A percentile compares a stretch with the other conserved stretches of the same genome.
These are phyloP conservation scores for Acanthochlamys bracteata DNA, from an alignment of 106 monocot genomes.

Conservation along the genomic window DNA sequence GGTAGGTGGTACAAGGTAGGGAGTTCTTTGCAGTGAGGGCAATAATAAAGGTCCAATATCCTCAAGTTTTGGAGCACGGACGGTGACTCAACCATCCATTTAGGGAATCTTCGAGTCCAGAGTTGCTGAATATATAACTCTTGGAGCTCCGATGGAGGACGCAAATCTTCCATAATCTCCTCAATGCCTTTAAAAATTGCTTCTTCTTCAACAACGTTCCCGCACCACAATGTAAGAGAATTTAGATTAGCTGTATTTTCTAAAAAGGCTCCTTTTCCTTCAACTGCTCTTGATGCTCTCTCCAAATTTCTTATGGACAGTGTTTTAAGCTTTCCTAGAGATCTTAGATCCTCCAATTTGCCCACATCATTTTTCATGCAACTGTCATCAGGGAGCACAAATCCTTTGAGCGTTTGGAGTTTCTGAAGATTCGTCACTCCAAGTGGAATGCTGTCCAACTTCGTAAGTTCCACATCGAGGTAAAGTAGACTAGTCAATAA, in stretches of 20 bases:
- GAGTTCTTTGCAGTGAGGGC: not conserved
- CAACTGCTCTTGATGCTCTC: not conserved
- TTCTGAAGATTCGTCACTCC: constrained; percentile 17
- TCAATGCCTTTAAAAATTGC: too few relatives aligned
- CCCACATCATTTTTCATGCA: not conserved
- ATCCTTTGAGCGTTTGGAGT: constrained; percentile 5
- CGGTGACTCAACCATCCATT: too few relatives aligned
- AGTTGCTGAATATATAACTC: too few relatives aligned
- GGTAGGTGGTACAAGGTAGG: not conserved
- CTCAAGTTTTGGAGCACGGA: too few relatives aligned
- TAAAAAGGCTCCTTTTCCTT: constrained; percentile 4
- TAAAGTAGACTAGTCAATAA: constrained; percentile 9
- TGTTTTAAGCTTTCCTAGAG: not conserved
- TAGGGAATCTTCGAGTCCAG: too few relatives aligned
- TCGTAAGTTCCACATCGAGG: constrained; percentile 11
- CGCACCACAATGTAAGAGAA: not conserved
- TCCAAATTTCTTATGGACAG: constrained; percentile 10
- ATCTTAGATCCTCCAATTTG: constrained; percentile 1
- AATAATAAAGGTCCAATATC: not conserved
- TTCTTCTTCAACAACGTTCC: not conserved
- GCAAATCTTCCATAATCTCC: not conserved
- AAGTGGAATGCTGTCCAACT: constrained; percentile 7
- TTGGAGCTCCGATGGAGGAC: too few relatives aligned
- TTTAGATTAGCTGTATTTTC: not conserved
- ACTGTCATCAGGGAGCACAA: not conserved